phyloP scores from a whole-genome alignment of 208 protist species.

The Balamuthia mandrillaris region DNA sequence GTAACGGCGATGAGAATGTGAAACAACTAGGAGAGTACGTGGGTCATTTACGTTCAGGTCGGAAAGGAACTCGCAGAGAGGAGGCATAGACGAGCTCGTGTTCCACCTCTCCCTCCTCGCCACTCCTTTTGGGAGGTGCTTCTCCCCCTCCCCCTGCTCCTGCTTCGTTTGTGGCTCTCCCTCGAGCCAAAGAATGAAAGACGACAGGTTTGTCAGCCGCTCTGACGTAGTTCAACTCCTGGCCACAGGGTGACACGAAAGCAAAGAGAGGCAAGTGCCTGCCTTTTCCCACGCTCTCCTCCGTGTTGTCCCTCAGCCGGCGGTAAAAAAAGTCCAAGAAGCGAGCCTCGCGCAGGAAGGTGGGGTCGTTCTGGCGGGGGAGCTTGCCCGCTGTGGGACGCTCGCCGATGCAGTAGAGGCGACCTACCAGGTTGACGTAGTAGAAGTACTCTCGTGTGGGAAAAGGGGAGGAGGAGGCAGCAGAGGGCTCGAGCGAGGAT shows the following conservation, averaged over 20 bases:
- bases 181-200: not conserved
- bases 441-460: slow-evolving; percentile 15
- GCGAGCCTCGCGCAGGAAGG: not conserved
- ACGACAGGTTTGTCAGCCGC: not conserved
- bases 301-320: not conserved
- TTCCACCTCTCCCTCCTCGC: no score
- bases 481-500: no score
- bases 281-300: not conserved
- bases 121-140: no score
- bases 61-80: no score
- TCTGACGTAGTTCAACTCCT: not conserved
- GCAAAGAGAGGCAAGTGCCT: not conserved
- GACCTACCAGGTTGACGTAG: not conserved
- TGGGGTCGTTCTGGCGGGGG: not conserved
- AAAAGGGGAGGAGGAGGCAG: no score
- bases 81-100: no score
- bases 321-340: not conserved
- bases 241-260: not conserved
- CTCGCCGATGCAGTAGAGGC: not conserved
- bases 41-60: no score
- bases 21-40: no score
- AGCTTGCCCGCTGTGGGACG: not conserved
- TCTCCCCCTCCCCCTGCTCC: no score
- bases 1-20: no score
- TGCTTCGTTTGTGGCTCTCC: no score